Evolutionary conservation across 495 filamentous ascomycete genomes (phyloP).

Genomic region (Daldinia grandis): DNA sequence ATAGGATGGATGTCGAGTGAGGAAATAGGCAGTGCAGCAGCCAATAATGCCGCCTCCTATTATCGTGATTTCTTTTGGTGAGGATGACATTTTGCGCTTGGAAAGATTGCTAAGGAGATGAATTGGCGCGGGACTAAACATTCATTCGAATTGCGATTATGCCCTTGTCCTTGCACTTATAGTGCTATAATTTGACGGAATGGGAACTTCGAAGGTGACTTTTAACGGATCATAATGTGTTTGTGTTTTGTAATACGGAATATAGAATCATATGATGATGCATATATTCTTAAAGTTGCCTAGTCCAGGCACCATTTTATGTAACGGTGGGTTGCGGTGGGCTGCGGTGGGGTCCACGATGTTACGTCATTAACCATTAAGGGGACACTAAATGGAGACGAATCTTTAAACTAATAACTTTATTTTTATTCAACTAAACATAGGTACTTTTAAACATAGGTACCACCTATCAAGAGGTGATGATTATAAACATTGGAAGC

Average conservation of each 20-base stretch:
- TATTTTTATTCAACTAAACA: background rate
- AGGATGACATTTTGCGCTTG: conserved; percentile 37
- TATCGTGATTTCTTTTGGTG: conserved; percentile 44
- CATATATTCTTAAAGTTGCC: background rate
- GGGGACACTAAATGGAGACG: background rate
- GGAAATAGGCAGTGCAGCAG: conserved; percentile 83
- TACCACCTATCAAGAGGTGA: no score
- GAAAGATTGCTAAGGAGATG: conserved; percentile 23
- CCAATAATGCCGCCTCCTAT: conserved; percentile 88
- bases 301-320: background rate
- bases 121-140: conserved; percentile 20
- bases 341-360: background rate
- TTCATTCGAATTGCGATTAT: conserved; percentile 8
- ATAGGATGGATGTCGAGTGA: conserved; percentile 81
- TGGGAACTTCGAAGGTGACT: background rate
- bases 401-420: background rate
- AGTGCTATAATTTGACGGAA: background rate
- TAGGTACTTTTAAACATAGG: background rate
- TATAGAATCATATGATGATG: background rate
- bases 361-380: background rate
- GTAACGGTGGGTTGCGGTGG: background rate
- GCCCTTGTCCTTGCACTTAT: background rate
- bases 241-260: background rate
- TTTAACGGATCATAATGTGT: background rate
- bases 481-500: background rate